Base-by-base conservation (phyloP, 2,329 filamentous ascomycete species). In the Dothideomycetes sp. region DNA sequence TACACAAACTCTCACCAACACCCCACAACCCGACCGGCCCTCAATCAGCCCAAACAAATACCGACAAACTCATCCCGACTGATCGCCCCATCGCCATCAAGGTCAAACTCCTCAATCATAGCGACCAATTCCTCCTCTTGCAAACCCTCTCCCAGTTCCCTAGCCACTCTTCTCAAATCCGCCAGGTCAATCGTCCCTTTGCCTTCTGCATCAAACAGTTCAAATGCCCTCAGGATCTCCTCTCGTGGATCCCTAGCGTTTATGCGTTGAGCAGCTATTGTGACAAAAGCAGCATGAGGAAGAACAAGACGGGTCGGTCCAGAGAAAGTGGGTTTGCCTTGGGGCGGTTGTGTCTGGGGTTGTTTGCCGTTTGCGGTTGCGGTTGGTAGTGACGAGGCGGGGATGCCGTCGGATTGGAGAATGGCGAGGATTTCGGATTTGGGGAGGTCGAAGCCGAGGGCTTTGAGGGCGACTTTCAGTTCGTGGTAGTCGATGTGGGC, bases 91-190 rank as follows among this genome's bases (percentile, higher is more conserved):
- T 94, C 93, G 1, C 86, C 89, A 56, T 94, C 84, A 48, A 95
- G 72, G 65, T 98, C 91, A 66, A 96, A 93, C 62, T 96, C 89
- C 55, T 95, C 87, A 65, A 98, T 91, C 91, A 98, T 98, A 48
- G 87, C 87, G 51, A 77, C 72, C 45, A 98, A 70, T 60, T 98
- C 91, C 53, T 93, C 84, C 55, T 98, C 89, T 51, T 91, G 85
- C 50, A 98, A 70, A 10, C 84, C 86, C 61, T 96, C 89, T 5
- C 91, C 91, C 47, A 98, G 69, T 59, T 96, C 91, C 52, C 86
- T 76, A 42, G 89, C 87, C 18, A 96, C 85, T 42, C 86, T 72
- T 46, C 86, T 72, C 62, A 98, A 66, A 65, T 96, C 91, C 44
- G 91, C 83, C 35, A 95, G 66, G 38, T 82, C 87, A 51, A 98